Conservation (phyloP, 768 basidiomycete species). For the Lactifluus hygrophoroides region DNA sequence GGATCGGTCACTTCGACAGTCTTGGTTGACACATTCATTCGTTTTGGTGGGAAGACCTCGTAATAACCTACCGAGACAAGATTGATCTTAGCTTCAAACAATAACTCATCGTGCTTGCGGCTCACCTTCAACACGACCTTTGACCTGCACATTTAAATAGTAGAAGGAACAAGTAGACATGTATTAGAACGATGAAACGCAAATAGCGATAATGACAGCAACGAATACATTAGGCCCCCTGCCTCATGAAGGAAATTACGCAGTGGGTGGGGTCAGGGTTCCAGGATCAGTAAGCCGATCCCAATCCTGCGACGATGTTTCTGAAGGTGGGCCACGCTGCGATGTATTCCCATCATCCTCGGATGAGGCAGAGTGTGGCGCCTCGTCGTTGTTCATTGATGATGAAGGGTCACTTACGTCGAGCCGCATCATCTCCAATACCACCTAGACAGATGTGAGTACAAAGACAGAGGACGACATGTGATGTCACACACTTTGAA, state of each 20-base stretch:
- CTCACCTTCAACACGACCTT: constrained; percentile 70
- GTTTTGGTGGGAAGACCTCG: constrained; percentile 64
- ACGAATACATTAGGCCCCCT: constrained; percentile 14
- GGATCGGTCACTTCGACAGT: constrained; percentile 24
- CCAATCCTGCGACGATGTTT: constrained; percentile 87
- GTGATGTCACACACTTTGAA: constrained; percentile 50
- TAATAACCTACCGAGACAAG: constrained; percentile 54
- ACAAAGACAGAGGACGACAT: neutral
- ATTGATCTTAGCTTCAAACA: constrained; percentile 22
- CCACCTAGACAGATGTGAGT: constrained; percentile 34
- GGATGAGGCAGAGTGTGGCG: constrained; percentile 30
- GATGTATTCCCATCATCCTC: constrained; percentile 48
- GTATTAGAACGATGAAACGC: constrained; percentile 47
- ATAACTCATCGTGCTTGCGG: constrained; percentile 19
- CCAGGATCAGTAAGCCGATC: constrained; percentile 77
- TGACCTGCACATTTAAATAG: constrained; percentile 40
- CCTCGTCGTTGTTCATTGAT: constrained; percentile 29
- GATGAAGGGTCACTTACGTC: constrained; percentile 71
- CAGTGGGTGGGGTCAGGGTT: constrained; percentile 38
- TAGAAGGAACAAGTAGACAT: constrained; percentile 33
- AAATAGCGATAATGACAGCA: constrained; percentile 22
- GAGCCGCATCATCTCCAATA: constrained; percentile 80
- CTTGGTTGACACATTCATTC: constrained; percentile 58
- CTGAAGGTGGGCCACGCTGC: constrained; percentile 66
- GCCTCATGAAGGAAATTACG: constrained; percentile 24